Conservation (phyloP, 1,139 yeast species). For the Pichia sp. region DNA sequence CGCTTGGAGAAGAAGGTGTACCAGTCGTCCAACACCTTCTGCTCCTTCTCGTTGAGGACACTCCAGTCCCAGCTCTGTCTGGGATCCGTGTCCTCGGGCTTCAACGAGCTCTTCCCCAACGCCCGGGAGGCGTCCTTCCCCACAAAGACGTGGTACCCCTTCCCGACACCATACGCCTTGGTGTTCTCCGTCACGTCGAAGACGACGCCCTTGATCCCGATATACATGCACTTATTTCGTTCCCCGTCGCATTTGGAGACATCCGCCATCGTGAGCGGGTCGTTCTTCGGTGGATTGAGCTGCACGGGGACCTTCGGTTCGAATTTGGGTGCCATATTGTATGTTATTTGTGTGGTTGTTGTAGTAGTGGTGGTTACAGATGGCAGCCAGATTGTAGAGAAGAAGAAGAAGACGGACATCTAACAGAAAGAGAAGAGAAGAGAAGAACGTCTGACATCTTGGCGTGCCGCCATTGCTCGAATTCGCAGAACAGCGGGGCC, state of each 20-base stretch:
- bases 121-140: conserved; percentile 81
- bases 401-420: too few species aligned
- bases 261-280: conserved; percentile 22
- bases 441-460: too few species aligned
- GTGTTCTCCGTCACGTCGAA: conserved; percentile 72
- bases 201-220: conserved; percentile 71
- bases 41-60: conserved; percentile 50
- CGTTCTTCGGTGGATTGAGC: conserved; percentile 47
- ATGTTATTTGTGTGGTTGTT: too few species aligned
- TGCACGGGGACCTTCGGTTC: conserved; percentile 51
- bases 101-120: conserved; percentile 54
- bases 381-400: too few species aligned
- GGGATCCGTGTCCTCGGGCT: conserved; percentile 43
- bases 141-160: conserved; percentile 67
- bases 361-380: too few species aligned
- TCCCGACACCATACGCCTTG: conserved; percentile 73
- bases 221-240: conserved; percentile 41
- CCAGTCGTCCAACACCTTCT: conserved; percentile 57
- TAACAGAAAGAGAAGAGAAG: too few species aligned
- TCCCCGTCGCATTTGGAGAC: conserved; percentile 16
- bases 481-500: too few species aligned
- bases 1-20: conserved; percentile 52
- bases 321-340: conserved; percentile 24
- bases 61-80: conserved; percentile 46
- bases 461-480: too few species aligned